phyloP scores from a whole-genome alignment of 345 rosid species.

The Populus nigra region DNA sequence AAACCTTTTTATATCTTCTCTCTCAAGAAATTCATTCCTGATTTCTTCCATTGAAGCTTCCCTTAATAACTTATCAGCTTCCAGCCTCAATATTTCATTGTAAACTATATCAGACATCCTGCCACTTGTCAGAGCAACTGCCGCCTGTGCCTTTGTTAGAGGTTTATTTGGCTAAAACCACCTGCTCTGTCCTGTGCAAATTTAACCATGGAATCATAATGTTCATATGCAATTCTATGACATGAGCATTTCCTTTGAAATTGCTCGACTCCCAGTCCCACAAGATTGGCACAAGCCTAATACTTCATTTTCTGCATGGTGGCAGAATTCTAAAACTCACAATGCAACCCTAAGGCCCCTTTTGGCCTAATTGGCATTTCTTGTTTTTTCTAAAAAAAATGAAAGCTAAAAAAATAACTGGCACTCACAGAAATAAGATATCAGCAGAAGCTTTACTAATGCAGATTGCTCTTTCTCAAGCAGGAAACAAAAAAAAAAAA shows the following conservation, averaged over 20 bases:
- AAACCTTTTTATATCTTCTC: slow-evolving; percentile 55
- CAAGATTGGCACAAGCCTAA: not conserved
- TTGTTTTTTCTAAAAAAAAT: no score
- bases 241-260: not conserved
- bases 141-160: slow-evolving; percentile 76
- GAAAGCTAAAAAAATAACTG: no score
- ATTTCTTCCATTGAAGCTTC: slow-evolving; percentile 59
- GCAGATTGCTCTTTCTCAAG: no score
- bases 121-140: slow-evolving; percentile 75
- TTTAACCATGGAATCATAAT: slow-evolving; percentile 5
- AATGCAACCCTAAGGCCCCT: no score
- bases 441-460: no score
- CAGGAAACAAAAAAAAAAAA: no score
- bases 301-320: not conserved
- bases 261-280: slow-evolving; percentile 4
- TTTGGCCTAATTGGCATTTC: no score
- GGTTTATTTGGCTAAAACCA: slow-evolving; percentile 83
- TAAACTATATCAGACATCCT: slow-evolving; percentile 58
- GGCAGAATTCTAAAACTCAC: not conserved
- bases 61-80: slow-evolving; percentile 52
- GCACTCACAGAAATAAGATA: no score
- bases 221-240: not conserved
- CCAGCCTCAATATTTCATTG: slow-evolving; percentile 59
- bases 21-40: slow-evolving; percentile 54
- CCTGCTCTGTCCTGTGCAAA: slow-evolving; percentile 66